Conservation (phyloP, 305 asterid species). For the Fraxinus ornus region DNA sequence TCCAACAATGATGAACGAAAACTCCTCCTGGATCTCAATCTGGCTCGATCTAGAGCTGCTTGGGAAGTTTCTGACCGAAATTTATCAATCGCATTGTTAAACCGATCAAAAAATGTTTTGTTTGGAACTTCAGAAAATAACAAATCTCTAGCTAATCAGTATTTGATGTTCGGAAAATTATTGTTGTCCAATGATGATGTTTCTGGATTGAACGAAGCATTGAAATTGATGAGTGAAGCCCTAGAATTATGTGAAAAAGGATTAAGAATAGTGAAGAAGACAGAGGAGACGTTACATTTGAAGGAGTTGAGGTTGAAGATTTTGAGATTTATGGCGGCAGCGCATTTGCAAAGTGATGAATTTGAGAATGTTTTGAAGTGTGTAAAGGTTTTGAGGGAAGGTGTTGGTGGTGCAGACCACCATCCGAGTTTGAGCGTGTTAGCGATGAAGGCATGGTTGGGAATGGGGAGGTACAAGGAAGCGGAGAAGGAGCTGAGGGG, state of each 20-base stretch:
- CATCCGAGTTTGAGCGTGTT: constrained; percentile 91
- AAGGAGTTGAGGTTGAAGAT: constrained; percentile 82
- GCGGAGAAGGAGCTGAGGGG: constrained; percentile 95
- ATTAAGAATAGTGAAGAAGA: constrained; percentile 67
- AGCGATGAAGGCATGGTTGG: constrained; percentile 98
- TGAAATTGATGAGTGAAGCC: constrained; percentile 85
- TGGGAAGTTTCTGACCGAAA: constrained; percentile 79
- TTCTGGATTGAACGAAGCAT: constrained; percentile 58
- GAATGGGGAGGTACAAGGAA: constrained; percentile 70
- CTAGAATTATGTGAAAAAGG: constrained; percentile 88
- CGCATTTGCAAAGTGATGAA: constrained; percentile 86
- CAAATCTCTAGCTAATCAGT: constrained; percentile 71
- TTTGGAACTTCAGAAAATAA: constrained; percentile 65
- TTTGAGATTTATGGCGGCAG: constrained; percentile 82
- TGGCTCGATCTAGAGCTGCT: constrained; percentile 74
- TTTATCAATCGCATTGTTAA: constrained; percentile 62
- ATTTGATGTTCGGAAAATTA: constrained; percentile 63
- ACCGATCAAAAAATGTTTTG: constrained; percentile 70
- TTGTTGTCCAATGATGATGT: constrained; percentile 52
- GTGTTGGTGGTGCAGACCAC: constrained; percentile 55
- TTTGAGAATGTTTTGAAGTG: constrained; percentile 91
- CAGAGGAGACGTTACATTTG: constrained; percentile 66
- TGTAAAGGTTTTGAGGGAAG: constrained; percentile 79
- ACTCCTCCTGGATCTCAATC: constrained; percentile 61
- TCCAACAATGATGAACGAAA: constrained; percentile 64